phyloP scores from a whole-genome alignment of 1,139 yeast species.

The Candida pseudocylindracea region DNA sequence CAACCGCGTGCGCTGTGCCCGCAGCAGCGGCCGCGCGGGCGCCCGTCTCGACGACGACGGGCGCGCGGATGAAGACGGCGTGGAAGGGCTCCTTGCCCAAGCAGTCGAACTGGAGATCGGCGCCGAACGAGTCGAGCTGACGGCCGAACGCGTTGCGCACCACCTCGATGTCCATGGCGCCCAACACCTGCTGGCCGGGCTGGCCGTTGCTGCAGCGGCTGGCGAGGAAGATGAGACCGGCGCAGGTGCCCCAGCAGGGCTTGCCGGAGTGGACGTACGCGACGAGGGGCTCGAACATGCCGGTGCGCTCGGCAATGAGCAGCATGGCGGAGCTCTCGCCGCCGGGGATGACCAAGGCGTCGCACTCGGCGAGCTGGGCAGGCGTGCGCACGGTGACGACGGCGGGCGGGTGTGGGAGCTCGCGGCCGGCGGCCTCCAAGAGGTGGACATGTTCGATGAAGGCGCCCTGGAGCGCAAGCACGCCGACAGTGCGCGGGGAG shows the following conservation, averaged over 20 bases:
- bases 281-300: constrained; percentile 30
- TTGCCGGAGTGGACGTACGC: constrained; percentile 25
- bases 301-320: constrained; percentile 44
- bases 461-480: constrained; percentile 66
- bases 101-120: constrained; percentile 17
- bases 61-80: constrained; percentile 60
- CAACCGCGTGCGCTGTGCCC: too few species aligned
- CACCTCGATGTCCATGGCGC: constrained; percentile 45
- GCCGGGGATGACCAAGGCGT: constrained; percentile 54
- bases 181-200: constrained; percentile 35
- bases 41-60: constrained; percentile 27
- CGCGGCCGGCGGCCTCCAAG: constrained; percentile 15
- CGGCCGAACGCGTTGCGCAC: constrained; percentile 64
- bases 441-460: constrained; percentile 48
- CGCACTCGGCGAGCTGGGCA: constrained; percentile 23
- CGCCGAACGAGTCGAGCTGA: constrained; percentile 45
- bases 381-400: constrained; percentile 31
- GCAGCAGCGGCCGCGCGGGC: too few species aligned
- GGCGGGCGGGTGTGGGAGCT: constrained; percentile 3
- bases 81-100: constrained; percentile 27
- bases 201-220: constrained; percentile 30
- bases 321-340: constrained; percentile 73
- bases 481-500: constrained; percentile 22
- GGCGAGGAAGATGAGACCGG: constrained; percentile 55
- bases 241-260: constrained; percentile 77